Conservation (phyloP, 2,329 filamentous ascomycete species). For the Phaeoacremonium minimum region DNA sequence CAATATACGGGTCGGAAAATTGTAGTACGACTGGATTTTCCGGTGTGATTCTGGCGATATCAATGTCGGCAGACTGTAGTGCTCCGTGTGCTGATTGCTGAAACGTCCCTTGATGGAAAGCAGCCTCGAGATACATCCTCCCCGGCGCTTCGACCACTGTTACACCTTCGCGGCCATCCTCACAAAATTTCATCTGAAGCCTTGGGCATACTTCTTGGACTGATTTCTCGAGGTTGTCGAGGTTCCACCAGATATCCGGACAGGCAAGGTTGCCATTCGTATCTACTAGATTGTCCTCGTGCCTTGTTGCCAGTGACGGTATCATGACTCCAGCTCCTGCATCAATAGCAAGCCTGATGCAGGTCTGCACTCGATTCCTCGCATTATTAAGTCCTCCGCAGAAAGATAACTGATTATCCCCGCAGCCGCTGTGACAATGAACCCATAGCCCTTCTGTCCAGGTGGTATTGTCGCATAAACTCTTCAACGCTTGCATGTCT, state of each 20-base stretch:
- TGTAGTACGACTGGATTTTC: slow-evolving; percentile 1
- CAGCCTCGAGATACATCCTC: neutral
- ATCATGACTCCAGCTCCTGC: slow-evolving; percentile 6
- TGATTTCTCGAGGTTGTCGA: neutral
- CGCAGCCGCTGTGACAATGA: slow-evolving; percentile 7
- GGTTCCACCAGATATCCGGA: slow-evolving; percentile 1
- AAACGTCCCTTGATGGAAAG: neutral
- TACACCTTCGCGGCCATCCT: neutral
- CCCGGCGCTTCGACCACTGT: neutral
- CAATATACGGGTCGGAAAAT: slow-evolving; percentile 4
- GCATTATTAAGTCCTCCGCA: slow-evolving; percentile 8
- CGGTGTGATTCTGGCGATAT: neutral
- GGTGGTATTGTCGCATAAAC: slow-evolving; percentile 6
- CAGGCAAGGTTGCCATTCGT: neutral
- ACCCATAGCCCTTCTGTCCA: slow-evolving; percentile 5
- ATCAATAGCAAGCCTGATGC: slow-evolving; percentile 7
- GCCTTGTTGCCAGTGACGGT: neutral
- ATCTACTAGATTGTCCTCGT: neutral
- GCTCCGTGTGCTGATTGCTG: neutral
- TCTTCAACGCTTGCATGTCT: too few relatives aligned
- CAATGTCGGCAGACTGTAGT: neutral
- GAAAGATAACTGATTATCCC: slow-evolving; percentile 2
- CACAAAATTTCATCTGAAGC: neutral
- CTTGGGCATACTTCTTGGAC: neutral
- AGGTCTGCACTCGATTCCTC: slow-evolving; percentile 7